Evolutionary conservation across 1,284 basidiomycete species (phyloP), one percentile per base, ranked within the genome.

Genomic region (Gomphus sp.): DNA sequence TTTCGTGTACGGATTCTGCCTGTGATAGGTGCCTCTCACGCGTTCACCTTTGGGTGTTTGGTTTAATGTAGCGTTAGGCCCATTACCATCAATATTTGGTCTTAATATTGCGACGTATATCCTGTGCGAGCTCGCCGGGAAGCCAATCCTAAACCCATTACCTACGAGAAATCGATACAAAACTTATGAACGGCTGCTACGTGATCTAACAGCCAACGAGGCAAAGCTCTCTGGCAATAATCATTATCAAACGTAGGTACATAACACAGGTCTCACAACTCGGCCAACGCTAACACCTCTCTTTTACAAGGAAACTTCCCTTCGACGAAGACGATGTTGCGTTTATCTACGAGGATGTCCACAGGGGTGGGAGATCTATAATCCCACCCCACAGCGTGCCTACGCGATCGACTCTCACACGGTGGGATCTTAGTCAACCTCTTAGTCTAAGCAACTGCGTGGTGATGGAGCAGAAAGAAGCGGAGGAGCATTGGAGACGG

Each of bases 1-100:
- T 99, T 98, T 73, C 79, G 97, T 39, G 93, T 96, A 5, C 80
- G 93, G 49, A 93, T 95, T 62, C 70, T 96, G 6, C 93, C 93
- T 34, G 93, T 95, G 6, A 78, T 95, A 6, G 91, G 89, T 80
- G 39, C 41, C 49, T 37, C 18, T 43, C 14, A 43, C 41, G 1
- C 16, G 16, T 43, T 2, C 7, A n/a, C 7, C 36, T 52, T 5
- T 41, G 28, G 45, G 50, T 73, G 6, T 69, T 68, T 10, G 18
- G 36, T 11, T 28, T 56, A 34, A 39, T 25, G 4, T 33, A 56
- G 7, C 31, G 31, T 8, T 59, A 86, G 88, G 89, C 0, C 89
- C 93, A 0, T 71, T 95, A 2, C 93, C 93, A 0, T 84, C 89
- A 2, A 83, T 93, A 60, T 98, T 98, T 69, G 94, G 94, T 6